Percentiles rank a stretch among this genome's conserved stretches.
Conservation (phyloP, 2,329 filamentous ascomycete species). For the Verticillium nonalfalfae region DNA sequence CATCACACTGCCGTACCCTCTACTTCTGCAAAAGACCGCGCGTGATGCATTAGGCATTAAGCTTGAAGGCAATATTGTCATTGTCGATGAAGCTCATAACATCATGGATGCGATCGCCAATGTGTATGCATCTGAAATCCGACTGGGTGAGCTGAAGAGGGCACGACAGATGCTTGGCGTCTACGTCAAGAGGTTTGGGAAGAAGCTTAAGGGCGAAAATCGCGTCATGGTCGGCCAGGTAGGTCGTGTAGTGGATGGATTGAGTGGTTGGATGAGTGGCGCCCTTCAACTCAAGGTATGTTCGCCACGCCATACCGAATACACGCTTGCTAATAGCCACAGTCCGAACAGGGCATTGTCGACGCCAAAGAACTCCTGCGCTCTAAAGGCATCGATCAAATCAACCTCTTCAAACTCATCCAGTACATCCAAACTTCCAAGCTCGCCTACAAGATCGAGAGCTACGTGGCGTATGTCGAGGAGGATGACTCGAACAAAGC, state of each 20-base stretch:
- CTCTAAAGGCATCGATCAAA: slow-evolving; percentile 85
- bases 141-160: slow-evolving; percentile 63
- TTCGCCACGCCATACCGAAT: neutral
- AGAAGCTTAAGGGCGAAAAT: slow-evolving; percentile 83
- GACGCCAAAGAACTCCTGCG: slow-evolving; percentile 67
- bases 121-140: slow-evolving; percentile 76
- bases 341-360: slow-evolving; percentile 58
- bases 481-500: slow-evolving; percentile 31
- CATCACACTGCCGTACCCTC: slow-evolving; percentile 84
- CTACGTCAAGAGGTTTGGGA: slow-evolving; percentile 85
- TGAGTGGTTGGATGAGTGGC: slow-evolving; percentile 61
- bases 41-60: slow-evolving; percentile 83
- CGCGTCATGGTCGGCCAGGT: slow-evolving; percentile 86
- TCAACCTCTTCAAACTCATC: slow-evolving; percentile 86
- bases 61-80: slow-evolving; percentile 81
- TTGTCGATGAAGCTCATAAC: slow-evolving; percentile 97
- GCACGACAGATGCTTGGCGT: slow-evolving; percentile 70
- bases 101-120: slow-evolving; percentile 90
- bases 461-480: slow-evolving; percentile 64
- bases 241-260: slow-evolving; percentile 73
- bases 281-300: slow-evolving; percentile 42
- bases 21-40: slow-evolving; percentile 80
- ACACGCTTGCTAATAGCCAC: slow-evolving; percentile 2
- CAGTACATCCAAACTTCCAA: slow-evolving; percentile 89
- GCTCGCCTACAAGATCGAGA: slow-evolving; percentile 88